Evolutionary conservation across 768 basidiomycete genomes (phyloP).

Genomic region (Leccinum disarticulatum): DNA sequence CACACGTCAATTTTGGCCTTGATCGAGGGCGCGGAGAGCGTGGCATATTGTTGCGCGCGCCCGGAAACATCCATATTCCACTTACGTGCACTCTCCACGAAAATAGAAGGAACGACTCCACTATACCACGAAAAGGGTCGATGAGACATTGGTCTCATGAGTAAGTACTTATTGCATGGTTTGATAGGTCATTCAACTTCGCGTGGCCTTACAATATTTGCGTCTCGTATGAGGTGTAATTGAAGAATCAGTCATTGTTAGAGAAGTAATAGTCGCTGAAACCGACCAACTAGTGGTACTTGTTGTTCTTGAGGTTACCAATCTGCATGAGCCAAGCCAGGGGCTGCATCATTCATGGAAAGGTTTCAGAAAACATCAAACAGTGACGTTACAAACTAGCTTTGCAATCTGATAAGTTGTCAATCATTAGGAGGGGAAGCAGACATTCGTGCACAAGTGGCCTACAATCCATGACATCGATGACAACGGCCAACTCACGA

Average conservation of each 20-base stretch:
- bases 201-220: neutral
- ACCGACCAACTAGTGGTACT: too few relatives aligned
- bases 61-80: neutral
- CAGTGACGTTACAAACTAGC: neutral
- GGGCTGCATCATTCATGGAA: neutral
- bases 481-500: conserved; percentile 6
- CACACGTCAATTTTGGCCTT: neutral
- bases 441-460: conserved; percentile 3
- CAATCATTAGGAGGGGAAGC: neutral
- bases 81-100: conserved; percentile 21
- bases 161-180: neutral
- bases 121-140: conserved; percentile 11
- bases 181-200: too few relatives aligned
- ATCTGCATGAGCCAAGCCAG: too few relatives aligned
- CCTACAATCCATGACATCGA: neutral
- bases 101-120: neutral
- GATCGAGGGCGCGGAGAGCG: neutral
- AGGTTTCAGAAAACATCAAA: neutral
- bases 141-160: conserved; percentile 4
- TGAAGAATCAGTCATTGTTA: neutral
- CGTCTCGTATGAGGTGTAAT: too few relatives aligned
- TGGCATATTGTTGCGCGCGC: conserved; percentile 1
- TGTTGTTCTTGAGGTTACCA: too few relatives aligned
- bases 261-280: too few relatives aligned
- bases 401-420: neutral